Base-by-base conservation (phyloP, 495 filamentous ascomycete species). In the Podospora appendiculata region DNA sequence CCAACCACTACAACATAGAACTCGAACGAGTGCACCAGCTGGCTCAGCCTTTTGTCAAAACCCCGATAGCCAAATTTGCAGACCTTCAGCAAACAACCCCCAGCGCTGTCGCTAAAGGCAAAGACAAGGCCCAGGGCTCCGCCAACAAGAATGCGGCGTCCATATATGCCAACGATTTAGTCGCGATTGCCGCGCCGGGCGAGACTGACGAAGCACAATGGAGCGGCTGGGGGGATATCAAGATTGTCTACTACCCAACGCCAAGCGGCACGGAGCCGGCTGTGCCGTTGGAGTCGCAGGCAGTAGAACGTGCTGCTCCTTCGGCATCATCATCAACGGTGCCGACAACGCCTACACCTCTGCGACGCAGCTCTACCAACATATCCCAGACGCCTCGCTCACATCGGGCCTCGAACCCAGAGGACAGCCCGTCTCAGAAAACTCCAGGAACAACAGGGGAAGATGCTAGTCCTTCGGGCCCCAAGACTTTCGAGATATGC, bases 1-100 rank as follows among this genome's bases (percentile, higher is more conserved):
- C 83, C 39, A 87, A 85, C 44, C 92, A 97, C 65, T 98, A 96
- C 75, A 91, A 90, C 59, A 91, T 98, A 67, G 88, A 95, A 60
- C 77, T 97, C 32, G 90, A 96, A 39, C 85, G 87, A 53, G 77
- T 99, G 47, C 83, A 88, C 41, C 86, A 86, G 61, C 72, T 97
- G 25, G 84, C 93, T 4, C 74, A 83, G 36, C 89, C 93, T 10
- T 95, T 97, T 62, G 73, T 84, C 8, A 93, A 87, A 62, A 77
- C 85, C 62, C 58, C 77, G 55, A 55, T 70, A 58, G 52, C 68
- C 32, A 55, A 49, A 14, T 49, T 76, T 36, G 40, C 60, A 0
- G 75, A 74, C 9, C 12, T 52, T 11, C 67, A 75, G 13, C 66
- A 81, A 3, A 61, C 71, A 8, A 75, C 78, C 10, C 75, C 76